These are phyloP conservation scores for Tephrocybe sp. DNA, from an alignment of 768 basidiomycete genomes.

Conservation along the genomic window DNA sequence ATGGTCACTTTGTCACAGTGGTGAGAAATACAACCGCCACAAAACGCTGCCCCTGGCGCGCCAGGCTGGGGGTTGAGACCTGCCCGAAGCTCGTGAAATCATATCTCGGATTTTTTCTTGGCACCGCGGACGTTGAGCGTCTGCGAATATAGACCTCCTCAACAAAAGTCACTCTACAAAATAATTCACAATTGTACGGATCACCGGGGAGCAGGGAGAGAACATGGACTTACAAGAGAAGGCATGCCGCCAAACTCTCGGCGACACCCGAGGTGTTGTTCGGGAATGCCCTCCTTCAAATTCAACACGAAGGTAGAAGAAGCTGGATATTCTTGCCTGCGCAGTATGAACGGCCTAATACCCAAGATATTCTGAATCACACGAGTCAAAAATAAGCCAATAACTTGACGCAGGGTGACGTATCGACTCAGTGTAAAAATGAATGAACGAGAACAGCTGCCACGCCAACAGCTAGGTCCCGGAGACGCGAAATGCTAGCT, in stretches of 20 bases:
- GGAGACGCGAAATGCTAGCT: too few relatives aligned
- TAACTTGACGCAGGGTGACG: too few relatives aligned
- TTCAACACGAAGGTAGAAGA: too few relatives aligned
- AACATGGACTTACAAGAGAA: not conserved
- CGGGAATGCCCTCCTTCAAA: not conserved
- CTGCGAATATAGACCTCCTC: not conserved
- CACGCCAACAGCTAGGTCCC: too few relatives aligned
- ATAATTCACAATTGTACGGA: not conserved
- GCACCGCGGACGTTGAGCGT: slow-evolving; percentile 8
- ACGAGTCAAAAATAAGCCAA: too few relatives aligned
- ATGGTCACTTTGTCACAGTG: too few relatives aligned
- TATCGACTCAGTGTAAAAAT: too few relatives aligned
- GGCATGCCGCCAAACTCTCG: not conserved
- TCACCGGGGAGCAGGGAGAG: not conserved
- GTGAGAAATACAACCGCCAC: not conserved
- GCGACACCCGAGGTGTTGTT: not conserved
- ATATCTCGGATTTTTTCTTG: not conserved
- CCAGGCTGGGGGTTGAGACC: slow-evolving; percentile 1
- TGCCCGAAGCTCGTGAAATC: not conserved
- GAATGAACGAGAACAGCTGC: too few relatives aligned
- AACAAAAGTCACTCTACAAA: not conserved
- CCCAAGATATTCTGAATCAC: too few relatives aligned
- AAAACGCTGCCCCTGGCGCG: slow-evolving; percentile 1
- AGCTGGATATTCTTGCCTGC: too few relatives aligned
- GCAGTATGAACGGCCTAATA: too few relatives aligned